These are phyloP conservation scores for Ceratorhiza oryzae-sativae DNA, from an alignment of 1,284 basidiomycete genomes.

Conservation along the genomic window DNA sequence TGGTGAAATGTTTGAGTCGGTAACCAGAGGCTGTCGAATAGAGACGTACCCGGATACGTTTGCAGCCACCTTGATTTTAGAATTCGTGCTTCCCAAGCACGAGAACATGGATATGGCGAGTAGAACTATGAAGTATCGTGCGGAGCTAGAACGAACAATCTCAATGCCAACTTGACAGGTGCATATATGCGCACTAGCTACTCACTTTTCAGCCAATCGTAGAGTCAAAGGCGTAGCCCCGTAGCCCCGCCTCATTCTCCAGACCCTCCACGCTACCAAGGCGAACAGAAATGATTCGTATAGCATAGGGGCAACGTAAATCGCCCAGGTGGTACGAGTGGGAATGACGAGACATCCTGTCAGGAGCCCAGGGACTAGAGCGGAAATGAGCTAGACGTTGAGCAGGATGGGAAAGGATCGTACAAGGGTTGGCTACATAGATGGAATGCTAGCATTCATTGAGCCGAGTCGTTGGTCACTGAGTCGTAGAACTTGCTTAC, in stretches of 20 bases:
- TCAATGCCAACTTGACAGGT: neutral
- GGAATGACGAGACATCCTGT: slow-evolving; percentile 15
- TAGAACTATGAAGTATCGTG: neutral
- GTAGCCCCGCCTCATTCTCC: neutral
- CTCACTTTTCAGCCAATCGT: neutral
- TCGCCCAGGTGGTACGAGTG: neutral
- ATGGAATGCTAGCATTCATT: neutral
- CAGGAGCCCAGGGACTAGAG: slow-evolving; percentile 4
- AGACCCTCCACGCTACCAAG: slow-evolving; percentile 3
- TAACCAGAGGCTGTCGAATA: neutral
- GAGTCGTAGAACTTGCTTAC: neutral
- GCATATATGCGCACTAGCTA: neutral
- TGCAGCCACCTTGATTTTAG: neutral
- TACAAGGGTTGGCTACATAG: slow-evolving; percentile 14
- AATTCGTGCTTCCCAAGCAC: neutral
- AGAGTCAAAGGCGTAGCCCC: neutral
- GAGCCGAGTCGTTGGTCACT: neutral
- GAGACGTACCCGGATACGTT: slow-evolving; percentile 17
- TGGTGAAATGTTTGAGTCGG: neutral
- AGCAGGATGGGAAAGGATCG: too few relatives aligned
- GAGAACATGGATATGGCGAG: neutral
- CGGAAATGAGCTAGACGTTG: too few relatives aligned
- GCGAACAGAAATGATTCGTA: slow-evolving; percentile 3
- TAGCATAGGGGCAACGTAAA: neutral
- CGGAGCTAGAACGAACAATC: neutral